Evolutionary conservation across 2,329 filamentous ascomycete genomes (phyloP).

Genomic region (Pestalotiopsis sp.): DNA sequence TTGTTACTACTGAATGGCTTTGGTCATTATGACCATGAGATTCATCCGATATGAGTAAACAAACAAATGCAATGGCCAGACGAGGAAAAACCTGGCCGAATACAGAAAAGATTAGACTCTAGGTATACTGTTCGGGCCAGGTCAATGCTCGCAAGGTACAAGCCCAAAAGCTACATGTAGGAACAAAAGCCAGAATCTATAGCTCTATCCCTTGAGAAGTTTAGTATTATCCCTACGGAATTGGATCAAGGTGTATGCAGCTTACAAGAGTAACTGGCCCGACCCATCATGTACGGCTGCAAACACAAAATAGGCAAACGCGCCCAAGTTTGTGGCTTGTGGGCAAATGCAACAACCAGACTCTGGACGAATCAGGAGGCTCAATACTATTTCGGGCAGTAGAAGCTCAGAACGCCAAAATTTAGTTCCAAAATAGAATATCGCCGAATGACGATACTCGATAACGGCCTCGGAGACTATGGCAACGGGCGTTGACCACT

Average conservation of each 20-base stretch:
- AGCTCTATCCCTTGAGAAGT: no score
- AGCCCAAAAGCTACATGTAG: no score
- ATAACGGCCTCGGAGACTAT: neutral
- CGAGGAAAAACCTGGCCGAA: no score
- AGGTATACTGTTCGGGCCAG: no score
- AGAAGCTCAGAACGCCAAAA: neutral
- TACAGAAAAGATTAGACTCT: no score
- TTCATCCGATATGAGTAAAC: no score
- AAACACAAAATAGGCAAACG: no score
- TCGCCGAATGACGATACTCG: neutral
- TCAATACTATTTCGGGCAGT: neutral
- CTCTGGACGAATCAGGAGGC: neutral
- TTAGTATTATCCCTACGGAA: neutral
- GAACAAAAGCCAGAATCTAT: no score
- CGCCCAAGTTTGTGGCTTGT: neutral
- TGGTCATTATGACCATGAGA: no score
- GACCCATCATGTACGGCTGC: neutral
- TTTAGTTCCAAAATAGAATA: neutral
- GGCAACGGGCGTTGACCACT: slow-evolving; percentile 10
- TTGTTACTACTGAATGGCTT: no score
- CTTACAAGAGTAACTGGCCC: neutral
- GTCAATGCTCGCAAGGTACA: no score
- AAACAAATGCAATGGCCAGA: no score
- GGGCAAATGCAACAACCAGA: neutral
- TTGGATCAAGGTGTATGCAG: neutral